Conservation (phyloP, 495 filamentous ascomycete species). For the Xylaria nigripes region DNA sequence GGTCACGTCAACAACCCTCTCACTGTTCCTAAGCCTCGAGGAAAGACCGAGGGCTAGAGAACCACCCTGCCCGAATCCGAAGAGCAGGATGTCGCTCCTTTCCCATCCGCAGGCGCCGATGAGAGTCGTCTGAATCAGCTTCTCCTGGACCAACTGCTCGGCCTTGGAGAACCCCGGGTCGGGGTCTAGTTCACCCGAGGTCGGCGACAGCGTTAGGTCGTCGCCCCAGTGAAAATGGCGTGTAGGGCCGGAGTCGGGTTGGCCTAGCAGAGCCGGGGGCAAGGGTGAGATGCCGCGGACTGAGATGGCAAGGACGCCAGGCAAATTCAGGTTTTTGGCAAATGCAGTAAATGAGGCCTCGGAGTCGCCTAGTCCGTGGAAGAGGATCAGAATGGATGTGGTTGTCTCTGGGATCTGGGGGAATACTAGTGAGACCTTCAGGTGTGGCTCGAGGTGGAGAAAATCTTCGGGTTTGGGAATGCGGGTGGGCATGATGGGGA, state of each 20-base stretch:
- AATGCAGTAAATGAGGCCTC: conserved; percentile 61
- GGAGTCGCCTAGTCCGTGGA: conserved; percentile 86
- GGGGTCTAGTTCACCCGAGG: conserved; percentile 58
- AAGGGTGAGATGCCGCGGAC: conserved; percentile 66
- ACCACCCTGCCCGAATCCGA: conserved; percentile 85
- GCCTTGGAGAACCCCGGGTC: conserved; percentile 68
- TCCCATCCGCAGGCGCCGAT: conserved; percentile 64
- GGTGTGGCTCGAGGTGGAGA: conserved; percentile 17
- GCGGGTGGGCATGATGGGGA: conserved; percentile 28
- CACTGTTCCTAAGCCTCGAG: conserved; percentile 30
- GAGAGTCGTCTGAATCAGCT: conserved; percentile 54
- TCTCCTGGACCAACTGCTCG: conserved; percentile 40
- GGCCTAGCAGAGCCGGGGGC: conserved; percentile 61
- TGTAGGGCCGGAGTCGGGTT: conserved; percentile 10
- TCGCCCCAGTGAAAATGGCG: conserved; percentile 81
- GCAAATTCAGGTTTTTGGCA: conserved; percentile 63
- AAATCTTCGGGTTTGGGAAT: conserved; percentile 34
- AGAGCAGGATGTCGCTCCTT: conserved; percentile 59
- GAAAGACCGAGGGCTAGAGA: conserved; percentile 60
- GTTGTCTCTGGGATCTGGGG: conserved; percentile 38
- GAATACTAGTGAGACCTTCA: conserved; percentile 27
- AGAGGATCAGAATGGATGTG: conserved; percentile 72
- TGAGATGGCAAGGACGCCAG: conserved; percentile 70
- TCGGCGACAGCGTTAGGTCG: conserved; percentile 61
- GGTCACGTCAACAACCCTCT: conserved; percentile 22